A percentile compares a stretch with the other conserved stretches of the same genome.
Conservation (phyloP, 1,284 basidiomycete genomes). For the Phylloboletellus chloephorus region DNA sequence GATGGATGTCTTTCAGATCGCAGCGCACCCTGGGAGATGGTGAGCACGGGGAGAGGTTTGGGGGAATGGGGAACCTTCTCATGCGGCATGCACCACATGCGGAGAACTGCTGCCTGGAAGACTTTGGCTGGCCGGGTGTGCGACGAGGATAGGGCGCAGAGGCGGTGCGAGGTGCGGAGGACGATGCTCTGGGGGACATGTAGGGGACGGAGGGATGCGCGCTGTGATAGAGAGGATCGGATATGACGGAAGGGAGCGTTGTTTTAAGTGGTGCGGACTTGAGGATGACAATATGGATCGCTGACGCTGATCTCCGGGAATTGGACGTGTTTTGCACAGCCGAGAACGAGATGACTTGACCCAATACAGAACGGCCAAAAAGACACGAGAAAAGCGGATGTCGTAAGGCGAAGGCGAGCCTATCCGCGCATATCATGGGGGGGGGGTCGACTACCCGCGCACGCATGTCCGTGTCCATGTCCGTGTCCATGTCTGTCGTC, state of each 20-base stretch:
- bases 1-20: conserved; percentile 69
- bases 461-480: no score
- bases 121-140: conserved; percentile 59
- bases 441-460: not conserved
- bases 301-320: conserved; percentile 32
- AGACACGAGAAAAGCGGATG: conserved; percentile 35
- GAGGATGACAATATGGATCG: conserved; percentile 16
- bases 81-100: conserved; percentile 89
- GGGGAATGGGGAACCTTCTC: conserved; percentile 50
- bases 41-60: conserved; percentile 1
- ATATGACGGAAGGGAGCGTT: not conserved
- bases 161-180: conserved; percentile 34
- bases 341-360: conserved; percentile 14
- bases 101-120: conserved; percentile 74
- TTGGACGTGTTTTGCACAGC: conserved; percentile 25
- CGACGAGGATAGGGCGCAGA: conserved; percentile 48
- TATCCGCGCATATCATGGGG: conserved; percentile 15
- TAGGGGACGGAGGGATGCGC: conserved; percentile 11
- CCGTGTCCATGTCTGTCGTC: no score
- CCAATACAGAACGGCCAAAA: conserved; percentile 25
- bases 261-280: conserved; percentile 24
- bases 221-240: conserved; percentile 8
- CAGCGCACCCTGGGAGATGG: conserved; percentile 60
- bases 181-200: conserved; percentile 53
- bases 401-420: conserved; percentile 34